Evolutionary conservation across 805 yeast species (phyloP).

Genomic region (Wickerhamia fluorescens): DNA sequence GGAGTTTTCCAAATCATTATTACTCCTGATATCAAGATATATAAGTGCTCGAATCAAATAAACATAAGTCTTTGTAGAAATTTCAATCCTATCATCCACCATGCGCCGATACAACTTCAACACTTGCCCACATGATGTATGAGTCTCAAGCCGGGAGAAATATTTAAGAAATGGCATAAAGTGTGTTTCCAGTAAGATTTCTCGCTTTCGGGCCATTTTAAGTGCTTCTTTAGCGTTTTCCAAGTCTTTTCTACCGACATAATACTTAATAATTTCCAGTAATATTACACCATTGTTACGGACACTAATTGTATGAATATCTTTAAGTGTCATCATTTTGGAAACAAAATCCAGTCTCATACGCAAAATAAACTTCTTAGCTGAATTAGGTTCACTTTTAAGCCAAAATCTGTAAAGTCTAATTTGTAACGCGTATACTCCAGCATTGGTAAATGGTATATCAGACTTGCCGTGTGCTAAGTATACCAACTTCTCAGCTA

Average conservation of each 20-base stretch:
- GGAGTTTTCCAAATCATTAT: conserved; percentile 20
- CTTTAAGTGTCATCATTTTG: conserved; percentile 7
- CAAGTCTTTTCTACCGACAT: conserved; percentile 10
- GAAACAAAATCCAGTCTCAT: conserved; percentile 9
- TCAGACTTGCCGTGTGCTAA: conserved; percentile 24
- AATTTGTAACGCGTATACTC: conserved; percentile 21
- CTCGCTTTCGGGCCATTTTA: conserved; percentile 9
- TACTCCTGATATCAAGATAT: conserved; percentile 15
- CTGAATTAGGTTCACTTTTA: conserved; percentile 6
- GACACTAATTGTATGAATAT: conserved; percentile 5
- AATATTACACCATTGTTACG: conserved; percentile 10
- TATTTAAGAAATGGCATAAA: conserved; percentile 24
- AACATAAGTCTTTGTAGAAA: conserved; percentile 23
- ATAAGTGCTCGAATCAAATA: conserved; percentile 25
- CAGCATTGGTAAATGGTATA: conserved; percentile 23
- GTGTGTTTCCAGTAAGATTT: conserved; percentile 17
- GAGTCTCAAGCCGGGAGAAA: conserved; percentile 10
- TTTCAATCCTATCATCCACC: conserved; percentile 18
- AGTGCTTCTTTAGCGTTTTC: conserved; percentile 16
- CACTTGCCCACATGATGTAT: conserved; percentile 15
- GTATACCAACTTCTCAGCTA: conserved; percentile 25
- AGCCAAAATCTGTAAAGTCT: conserved; percentile 26
- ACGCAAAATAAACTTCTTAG: conserved; percentile 5
- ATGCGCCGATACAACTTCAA: conserved; percentile 27
- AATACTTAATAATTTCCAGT: conserved; percentile 21